Conservation (phyloP, 179 eudicot genomes). For the Actinidia arguta region DNA sequence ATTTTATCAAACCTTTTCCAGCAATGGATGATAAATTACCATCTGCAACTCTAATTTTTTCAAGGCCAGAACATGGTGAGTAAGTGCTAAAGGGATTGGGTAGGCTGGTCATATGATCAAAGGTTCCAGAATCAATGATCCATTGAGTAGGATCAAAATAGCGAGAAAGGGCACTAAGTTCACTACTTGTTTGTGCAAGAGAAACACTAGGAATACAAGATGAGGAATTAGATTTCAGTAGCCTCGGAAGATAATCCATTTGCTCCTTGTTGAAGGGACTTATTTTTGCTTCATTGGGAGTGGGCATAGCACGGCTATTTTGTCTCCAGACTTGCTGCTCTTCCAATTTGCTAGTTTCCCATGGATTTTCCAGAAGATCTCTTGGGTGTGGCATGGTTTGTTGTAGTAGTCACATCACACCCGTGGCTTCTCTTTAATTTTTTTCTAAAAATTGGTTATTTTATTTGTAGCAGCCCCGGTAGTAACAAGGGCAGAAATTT, state of each 20-base stretch:
- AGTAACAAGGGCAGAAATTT: not conserved
- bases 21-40: not conserved
- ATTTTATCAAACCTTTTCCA: not conserved
- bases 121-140: not conserved
- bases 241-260: not conserved
- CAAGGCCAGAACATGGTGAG: not conserved
- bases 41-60: not conserved
- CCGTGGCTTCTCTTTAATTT: not conserved
- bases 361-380: no score
- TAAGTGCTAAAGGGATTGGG: not conserved
- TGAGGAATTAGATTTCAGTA: not conserved
- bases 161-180: not conserved
- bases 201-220: not conserved
- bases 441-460: not conserved
- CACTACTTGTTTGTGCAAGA: not conserved
- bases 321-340: not conserved
- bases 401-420: not conserved
- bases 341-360: not conserved
- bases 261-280: not conserved
- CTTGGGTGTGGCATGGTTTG: not conserved
- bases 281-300: not conserved
- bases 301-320: not conserved
- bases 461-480: not conserved
- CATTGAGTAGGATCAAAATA: not conserved
- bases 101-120: not conserved